Evolutionary conservation across 805 yeast genomes (phyloP).

Genomic region (Candida loeiensis): DNA sequence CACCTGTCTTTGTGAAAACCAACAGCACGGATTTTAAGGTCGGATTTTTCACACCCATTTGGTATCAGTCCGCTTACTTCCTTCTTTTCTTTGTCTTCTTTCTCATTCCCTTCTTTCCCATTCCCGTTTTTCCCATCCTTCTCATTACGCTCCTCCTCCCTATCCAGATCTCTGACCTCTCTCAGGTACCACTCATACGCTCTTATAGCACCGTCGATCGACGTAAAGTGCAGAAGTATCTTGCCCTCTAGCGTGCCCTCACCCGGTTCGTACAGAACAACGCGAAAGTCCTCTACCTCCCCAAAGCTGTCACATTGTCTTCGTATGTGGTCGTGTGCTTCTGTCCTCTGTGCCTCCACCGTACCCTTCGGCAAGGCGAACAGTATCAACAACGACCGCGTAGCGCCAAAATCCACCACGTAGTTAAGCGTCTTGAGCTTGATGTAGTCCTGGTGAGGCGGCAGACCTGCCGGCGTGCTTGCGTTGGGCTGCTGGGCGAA

Average conservation of each 20-base stretch:
- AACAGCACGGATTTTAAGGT: too few relatives aligned
- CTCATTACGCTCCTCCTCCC: not conserved
- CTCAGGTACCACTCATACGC: conserved; percentile 32
- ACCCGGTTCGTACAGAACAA: conserved; percentile 2
- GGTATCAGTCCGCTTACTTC: too few relatives aligned
- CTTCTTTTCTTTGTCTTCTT: not conserved
- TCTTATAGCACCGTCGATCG: conserved; percentile 46
- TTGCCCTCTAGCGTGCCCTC: conserved; percentile 10
- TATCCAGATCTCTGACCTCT: not conserved
- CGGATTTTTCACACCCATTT: too few relatives aligned
- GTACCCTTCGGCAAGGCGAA: conserved; percentile 9
- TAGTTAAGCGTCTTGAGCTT: conserved; percentile 40
- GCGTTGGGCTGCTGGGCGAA: conserved; percentile 5
- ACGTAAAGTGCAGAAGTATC: conserved; percentile 36
- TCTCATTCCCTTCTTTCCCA: not conserved
- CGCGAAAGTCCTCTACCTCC: conserved; percentile 32
- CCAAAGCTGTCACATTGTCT: conserved; percentile 39
- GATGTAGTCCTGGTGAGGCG: conserved; percentile 23
- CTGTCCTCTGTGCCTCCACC: not conserved
- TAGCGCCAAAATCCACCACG: conserved; percentile 37
- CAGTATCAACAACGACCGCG: conserved; percentile 28
- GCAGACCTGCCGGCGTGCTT: not conserved
- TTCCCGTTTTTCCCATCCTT: not conserved
- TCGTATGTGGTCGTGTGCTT: conserved; percentile 14
- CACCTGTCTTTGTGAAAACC: conserved; percentile 37